phyloP scores from a whole-genome alignment of 1,284 basidiomycete species.

The Trichosporon sp. region DNA sequence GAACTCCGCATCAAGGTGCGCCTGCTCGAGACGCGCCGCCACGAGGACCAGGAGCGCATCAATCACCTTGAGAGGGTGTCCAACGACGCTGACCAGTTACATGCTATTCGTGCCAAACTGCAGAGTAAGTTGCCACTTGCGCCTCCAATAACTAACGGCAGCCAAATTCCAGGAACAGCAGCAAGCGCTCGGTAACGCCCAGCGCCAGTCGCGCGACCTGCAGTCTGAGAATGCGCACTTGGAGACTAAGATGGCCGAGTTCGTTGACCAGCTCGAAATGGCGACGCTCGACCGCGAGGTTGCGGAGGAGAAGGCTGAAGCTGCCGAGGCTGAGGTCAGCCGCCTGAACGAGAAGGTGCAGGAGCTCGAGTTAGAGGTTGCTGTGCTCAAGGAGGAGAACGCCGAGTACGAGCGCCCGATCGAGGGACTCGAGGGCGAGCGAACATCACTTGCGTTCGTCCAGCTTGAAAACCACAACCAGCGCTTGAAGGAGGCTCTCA shows the following conservation, averaged over 20 bases:
- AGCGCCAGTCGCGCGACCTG: conserved; percentile 69
- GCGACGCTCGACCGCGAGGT: conserved; percentile 94
- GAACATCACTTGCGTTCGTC: conserved; percentile 76
- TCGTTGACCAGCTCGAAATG: conserved; percentile 91
- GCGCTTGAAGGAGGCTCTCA: conserved; percentile 87
- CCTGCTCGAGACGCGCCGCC: conserved; percentile 80
- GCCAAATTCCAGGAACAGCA: conserved; percentile 80
- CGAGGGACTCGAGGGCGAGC: conserved; percentile 59
- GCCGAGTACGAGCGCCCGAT: conserved; percentile 58
- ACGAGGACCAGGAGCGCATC: conserved; percentile 80
- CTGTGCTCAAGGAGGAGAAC: conserved; percentile 68
- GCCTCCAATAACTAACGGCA: conserved; percentile 30
- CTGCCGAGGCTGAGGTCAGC: conserved; percentile 74
- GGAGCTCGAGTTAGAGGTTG: conserved; percentile 81
- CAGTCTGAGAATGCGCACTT: conserved; percentile 65
- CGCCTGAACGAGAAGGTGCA: conserved; percentile 75
- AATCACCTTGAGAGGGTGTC: conserved; percentile 82
- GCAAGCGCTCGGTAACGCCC: conserved; percentile 70
- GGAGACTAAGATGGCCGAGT: conserved; percentile 68
- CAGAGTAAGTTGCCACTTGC: conserved; percentile 58
- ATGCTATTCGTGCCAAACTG: conserved; percentile 81
- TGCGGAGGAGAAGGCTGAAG: conserved; percentile 89
- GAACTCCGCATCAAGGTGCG: conserved; percentile 81
- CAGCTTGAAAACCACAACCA: conserved; percentile 97
- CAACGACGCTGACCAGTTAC: conserved; percentile 79